Evolutionary conservation across 2,329 filamentous ascomycete species (phyloP).

Genomic region (Sporothrix globosa): DNA sequence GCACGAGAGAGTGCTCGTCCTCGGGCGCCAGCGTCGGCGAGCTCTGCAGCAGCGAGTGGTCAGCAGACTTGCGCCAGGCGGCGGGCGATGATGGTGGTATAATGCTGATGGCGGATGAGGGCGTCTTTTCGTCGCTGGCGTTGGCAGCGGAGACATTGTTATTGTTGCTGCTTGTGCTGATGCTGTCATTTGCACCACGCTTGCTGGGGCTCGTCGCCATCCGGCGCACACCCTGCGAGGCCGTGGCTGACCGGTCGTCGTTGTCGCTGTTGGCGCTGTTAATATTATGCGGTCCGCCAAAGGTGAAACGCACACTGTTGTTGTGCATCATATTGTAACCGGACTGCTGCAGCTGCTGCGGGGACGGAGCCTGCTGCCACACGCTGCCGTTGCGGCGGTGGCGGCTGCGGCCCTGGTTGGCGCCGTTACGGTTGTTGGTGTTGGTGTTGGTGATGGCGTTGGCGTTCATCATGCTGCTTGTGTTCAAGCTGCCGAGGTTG

Average conservation of each 20-base stretch:
- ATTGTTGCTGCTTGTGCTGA: background rate
- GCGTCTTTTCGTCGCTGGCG: constrained; percentile 24
- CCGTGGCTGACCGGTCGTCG: background rate
- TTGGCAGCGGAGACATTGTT: background rate
- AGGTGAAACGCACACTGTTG: constrained; percentile 30
- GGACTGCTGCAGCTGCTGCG: constrained; percentile 18
- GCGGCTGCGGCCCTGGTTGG: constrained; percentile 5
- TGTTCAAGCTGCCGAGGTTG: constrained; percentile 9
- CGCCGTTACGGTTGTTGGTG: background rate
- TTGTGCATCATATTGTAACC: background rate
- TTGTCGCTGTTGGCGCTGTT: background rate
- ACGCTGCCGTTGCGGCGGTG: constrained; percentile 8
- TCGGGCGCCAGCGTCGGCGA: constrained; percentile 29
- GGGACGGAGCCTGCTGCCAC: constrained; percentile 15
- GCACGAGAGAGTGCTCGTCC: constrained; percentile 28
- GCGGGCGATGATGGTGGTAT: background rate
- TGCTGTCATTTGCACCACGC: background rate
- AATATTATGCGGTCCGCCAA: constrained; percentile 17
- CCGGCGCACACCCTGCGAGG: background rate
- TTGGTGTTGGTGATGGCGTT: background rate
- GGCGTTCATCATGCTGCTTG: background rate
- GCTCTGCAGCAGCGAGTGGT: constrained; percentile 24
- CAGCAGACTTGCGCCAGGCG: constrained; percentile 19
- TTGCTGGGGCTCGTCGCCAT: constrained; percentile 29
- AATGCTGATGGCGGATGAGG: constrained; percentile 7